Base-by-base conservation (phyloP, 345 rosid species). In the Nasturtium officinale region DNA sequence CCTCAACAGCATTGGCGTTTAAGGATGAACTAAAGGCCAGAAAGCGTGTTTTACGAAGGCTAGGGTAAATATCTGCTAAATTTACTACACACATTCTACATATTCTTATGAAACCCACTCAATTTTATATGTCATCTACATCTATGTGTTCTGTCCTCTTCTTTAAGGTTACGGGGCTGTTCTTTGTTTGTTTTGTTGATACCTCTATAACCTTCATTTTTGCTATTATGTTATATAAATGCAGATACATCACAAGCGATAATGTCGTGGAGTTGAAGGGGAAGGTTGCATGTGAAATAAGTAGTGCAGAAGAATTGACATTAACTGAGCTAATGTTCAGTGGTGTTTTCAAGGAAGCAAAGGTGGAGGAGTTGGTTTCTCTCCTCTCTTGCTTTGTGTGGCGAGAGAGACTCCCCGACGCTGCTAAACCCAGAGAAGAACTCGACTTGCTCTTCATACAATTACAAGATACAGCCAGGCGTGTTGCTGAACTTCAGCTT, bases 331-430 rank as follows among this genome's bases (percentile, higher is more conserved):
- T 92, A 62, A 86, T 92, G 89, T 90, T 95, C 88, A 89, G 85
- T 70, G 99, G 99, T 51, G 89, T 83, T 64, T 76, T 92, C 32
- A 92, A 92, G 79, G 98, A 90, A 56, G 66, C 87, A 54, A 87
- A 87, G 81, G 92, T 92, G 61, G 98, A 95, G 81, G 94, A 95
- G 69, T 80, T 95, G 89, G 92, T 90, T 50, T 80, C 99, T 69
- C 94, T 95, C 53, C 99, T 95, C 75, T 95, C 98, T 73, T 95
- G 99, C 79, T 85, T 95, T 77, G 98, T 95, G 35, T 95, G 99
- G 98, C 96, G 79, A 67, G 98, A 95, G 78, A 90, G 87, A 81
- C 94, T 95, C 33, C 89, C 88, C 37, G 99, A 90, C 62, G 90
- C 96, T 25, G 77, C 89, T 63, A 91, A 95, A 78, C 98, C 97